These are phyloP conservation scores for Alternaria ethzedia DNA, from an alignment of 2,329 filamentous ascomycete species.

Conservation along the genomic window DNA sequence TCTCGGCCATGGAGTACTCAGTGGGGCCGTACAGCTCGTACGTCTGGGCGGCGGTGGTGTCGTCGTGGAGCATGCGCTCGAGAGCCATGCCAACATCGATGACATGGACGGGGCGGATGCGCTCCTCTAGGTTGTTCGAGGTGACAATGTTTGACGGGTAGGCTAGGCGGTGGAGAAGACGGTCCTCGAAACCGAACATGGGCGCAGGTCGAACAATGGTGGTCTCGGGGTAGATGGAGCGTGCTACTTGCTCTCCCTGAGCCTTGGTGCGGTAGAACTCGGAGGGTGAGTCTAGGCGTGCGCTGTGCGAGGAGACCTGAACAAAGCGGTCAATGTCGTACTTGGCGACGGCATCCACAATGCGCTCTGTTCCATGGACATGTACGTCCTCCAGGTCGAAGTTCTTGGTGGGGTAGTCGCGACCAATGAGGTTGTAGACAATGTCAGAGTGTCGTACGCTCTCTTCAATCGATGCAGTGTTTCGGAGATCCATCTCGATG, in stretches of 20 bases:
- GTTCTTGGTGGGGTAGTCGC: conserved; percentile 98
- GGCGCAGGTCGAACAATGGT: conserved; percentile 95
- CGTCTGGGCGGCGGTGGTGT: conserved; percentile 86
- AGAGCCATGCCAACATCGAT: conserved; percentile 90
- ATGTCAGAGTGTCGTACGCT: conserved; percentile 96
- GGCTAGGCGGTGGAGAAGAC: conserved; percentile 85
- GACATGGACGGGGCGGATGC: conserved; percentile 87
- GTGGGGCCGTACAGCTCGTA: conserved; percentile 94
- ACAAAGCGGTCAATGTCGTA: conserved; percentile 98
- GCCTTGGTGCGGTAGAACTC: conserved; percentile 95
- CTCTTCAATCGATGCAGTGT: conserved; percentile 94
- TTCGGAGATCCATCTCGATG: conserved; percentile 92
- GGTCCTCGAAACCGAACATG: conserved; percentile 94
- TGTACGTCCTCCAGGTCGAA: conserved; percentile 93
- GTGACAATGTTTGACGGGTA: conserved; percentile 82
- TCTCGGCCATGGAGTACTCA: conserved; percentile 87
- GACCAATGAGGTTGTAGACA: conserved; percentile 94
- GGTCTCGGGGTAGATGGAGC: conserved; percentile 92
- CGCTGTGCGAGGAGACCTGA: conserved; percentile 95
- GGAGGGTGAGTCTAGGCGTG: conserved; percentile 76
- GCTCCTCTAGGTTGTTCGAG: conserved; percentile 91
- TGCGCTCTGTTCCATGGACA: conserved; percentile 88
- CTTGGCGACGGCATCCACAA: conserved; percentile 92
- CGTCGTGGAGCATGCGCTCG: conserved; percentile 88
- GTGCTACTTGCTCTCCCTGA: conserved; percentile 80